Base-by-base conservation (phyloP, 2,329 filamentous ascomycete species). In the Nemania bipapillata region DNA sequence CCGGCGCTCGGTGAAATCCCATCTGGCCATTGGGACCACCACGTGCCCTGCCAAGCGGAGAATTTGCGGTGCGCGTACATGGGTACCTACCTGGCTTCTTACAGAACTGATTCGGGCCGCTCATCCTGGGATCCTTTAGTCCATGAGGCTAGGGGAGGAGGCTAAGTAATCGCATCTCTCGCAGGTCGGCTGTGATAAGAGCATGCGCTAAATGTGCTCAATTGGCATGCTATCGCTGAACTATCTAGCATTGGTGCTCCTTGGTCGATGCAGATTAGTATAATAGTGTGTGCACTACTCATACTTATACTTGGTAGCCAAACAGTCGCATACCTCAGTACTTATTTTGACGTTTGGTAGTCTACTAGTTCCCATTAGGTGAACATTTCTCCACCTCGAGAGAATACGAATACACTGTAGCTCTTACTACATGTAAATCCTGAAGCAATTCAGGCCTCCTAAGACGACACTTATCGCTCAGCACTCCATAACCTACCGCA, bases 1-100 rank as follows among this genome's bases (percentile, higher is more conserved):
- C 70, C 64, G 70, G 69, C 58, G 55, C 68, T 70, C 68, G 68
- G 68, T 70, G 68, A 68, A 68, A 61, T 72, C 20, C 24, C 40
- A 22, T 49, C 28, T 45, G 40, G 62, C 65, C 65, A 68, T 52
- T 63, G 52, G 62, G 50, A 57, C 54, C 53, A 63, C 40, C 65
- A 70, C 65, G 65, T 70, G 68, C 52, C 22, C 37, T 45, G 59
- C 45, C 59, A 64, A 61, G 64, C 24, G 53, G 42, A 58, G 45
- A 60, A 35, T 45, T 47, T 49, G 24, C 20, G 40, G 26, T 24
- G 17, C 52, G 47, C 35, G 54, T 68, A 49, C 12, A 45, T 20
- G 26, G 9, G 37, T 40, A 40, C 37, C 37, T 40, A 11, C 37
- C 37, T 40, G 9, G 40, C 22, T 32, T 49, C 54, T 45, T 32